Base-by-base conservation (phyloP, 306 rosid genomes). In the Citrullus colocynthis region DNA sequence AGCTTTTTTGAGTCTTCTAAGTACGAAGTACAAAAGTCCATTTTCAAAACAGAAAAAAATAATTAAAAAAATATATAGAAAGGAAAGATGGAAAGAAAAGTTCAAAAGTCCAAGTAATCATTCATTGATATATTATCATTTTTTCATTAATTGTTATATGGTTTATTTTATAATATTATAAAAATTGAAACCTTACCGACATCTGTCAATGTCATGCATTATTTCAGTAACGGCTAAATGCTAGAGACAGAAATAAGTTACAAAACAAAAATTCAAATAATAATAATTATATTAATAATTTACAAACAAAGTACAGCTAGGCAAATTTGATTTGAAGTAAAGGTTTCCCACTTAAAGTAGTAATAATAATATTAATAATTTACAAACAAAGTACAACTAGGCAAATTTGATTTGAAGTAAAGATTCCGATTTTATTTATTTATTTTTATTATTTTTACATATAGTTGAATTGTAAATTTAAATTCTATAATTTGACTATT, bases 141-240 rank as follows among this genome's bases (percentile, higher is more conserved):
- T 62, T 62, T 63, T 63, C n/a, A 17, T 65, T 65, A 18, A 21
- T 9, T 18, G 41, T 41, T 9, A 45, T 3, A 48, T 48, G n/a
- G 36, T 45, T 71, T 4, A 51, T 4, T 49, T 14, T 18, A 37
- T 42, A 20, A 39, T 18, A 41, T 39, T 9, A 9, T 7, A 0
- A 41, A 66, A 67, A 9, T 21, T 67, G 15, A 39, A 39, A n/a
- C 54, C n/a, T 67, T 67, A n/a, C 74, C 74, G 75, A 70, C 57
- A 70, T 7, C 13, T 24, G 20, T 70, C 75, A 44, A 1, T 70
- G n/a, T 70, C 75, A 44, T 20, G 57, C 75, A 44, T 42, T 45
- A 70, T 67, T 67, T 34, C n/a, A 67, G 11, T 10, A 67, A 67
- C 51, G 54, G 74, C 74, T 67, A 67, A 67, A 67, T 67, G 74